These are phyloP conservation scores for Kockiozyma suomiensis DNA, from an alignment of 805 yeast species.

Conservation along the genomic window DNA sequence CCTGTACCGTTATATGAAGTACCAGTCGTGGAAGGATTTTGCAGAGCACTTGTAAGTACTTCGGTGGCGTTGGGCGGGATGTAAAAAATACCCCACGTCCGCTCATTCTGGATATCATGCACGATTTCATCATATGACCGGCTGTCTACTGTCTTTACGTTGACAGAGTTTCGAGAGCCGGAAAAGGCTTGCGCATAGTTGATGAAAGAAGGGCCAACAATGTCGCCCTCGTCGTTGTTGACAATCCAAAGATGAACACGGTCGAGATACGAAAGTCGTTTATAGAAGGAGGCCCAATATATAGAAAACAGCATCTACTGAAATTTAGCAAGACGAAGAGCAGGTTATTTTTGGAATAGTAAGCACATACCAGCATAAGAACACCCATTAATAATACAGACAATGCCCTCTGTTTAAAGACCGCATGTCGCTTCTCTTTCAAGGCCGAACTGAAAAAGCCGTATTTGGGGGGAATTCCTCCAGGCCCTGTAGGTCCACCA, in stretches of 20 bases:
- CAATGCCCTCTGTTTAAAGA: not conserved
- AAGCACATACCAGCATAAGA: constrained; percentile 11
- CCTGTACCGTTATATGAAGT: constrained; percentile 40
- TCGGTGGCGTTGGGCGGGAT: constrained; percentile 54
- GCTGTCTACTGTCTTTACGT: constrained; percentile 39
- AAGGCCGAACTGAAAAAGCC: constrained; percentile 19
- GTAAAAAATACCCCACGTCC: constrained; percentile 66
- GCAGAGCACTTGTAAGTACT: constrained; percentile 48
- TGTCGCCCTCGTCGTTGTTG: constrained; percentile 44
- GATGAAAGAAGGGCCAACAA: constrained; percentile 43
- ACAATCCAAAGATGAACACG: constrained; percentile 44
- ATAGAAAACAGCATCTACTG: constrained; percentile 45
- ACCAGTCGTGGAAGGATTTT: constrained; percentile 34
- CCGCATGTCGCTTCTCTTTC: constrained; percentile 1
- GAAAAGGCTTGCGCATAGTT: constrained; percentile 21
- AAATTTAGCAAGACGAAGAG: not conserved
- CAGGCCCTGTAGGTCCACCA: constrained; percentile 7
- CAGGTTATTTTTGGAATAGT: not conserved
- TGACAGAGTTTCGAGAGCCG: constrained; percentile 40
- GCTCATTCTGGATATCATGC: constrained; percentile 48
- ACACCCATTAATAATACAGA: constrained; percentile 14
- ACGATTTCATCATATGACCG: constrained; percentile 48
- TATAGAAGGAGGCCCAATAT: constrained; percentile 54
- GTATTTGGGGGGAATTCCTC: constrained; percentile 16
- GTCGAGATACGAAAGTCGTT: constrained; percentile 40